Conservation (phyloP, 441 rosid species). For the Gossypium trilobum region DNA sequence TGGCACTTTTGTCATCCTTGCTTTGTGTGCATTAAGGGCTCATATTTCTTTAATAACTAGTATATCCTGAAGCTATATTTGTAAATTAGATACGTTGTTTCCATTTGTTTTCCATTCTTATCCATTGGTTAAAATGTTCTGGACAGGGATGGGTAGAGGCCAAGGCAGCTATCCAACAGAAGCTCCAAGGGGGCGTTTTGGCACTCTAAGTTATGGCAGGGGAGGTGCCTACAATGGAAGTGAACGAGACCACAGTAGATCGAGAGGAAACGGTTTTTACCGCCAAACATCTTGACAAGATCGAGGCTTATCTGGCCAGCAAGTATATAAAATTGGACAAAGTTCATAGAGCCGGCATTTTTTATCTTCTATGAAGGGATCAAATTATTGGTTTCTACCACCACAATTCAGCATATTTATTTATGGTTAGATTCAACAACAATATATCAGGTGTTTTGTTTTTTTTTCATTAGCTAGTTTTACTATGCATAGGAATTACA, state of each 20-base stretch:
- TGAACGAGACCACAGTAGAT: slow-evolving; percentile 36
- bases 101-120: not conserved
- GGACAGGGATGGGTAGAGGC: slow-evolving; percentile 47
- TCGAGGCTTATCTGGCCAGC: slow-evolving; percentile 25
- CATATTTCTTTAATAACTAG: too few species aligned
- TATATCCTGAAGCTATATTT: too few species aligned
- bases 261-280: slow-evolving; percentile 48
- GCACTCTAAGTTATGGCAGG: slow-evolving; percentile 33
- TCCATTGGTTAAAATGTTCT: slow-evolving; percentile 1
- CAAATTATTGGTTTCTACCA: slow-evolving; percentile 24
- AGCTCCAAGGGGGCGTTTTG: slow-evolving; percentile 38
- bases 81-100: not conserved
- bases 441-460: not conserved
- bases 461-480: slow-evolving; percentile 15
- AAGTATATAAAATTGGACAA: slow-evolving; percentile 27
- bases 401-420: slow-evolving; percentile 10
- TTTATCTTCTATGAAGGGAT: slow-evolving; percentile 15
- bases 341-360: slow-evolving; percentile 25
- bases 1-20: not conserved
- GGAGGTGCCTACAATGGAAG: slow-evolving; percentile 33
- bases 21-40: too few species aligned
- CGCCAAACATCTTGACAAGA: slow-evolving; percentile 36
- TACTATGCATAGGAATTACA: slow-evolving; percentile 13
- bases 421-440: slow-evolving; percentile 18
- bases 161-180: slow-evolving; percentile 43